Evolutionary conservation across 805 yeast species (phyloP), one percentile per base, ranked within the genome.

Genomic region (Teunomyces stri): DNA sequence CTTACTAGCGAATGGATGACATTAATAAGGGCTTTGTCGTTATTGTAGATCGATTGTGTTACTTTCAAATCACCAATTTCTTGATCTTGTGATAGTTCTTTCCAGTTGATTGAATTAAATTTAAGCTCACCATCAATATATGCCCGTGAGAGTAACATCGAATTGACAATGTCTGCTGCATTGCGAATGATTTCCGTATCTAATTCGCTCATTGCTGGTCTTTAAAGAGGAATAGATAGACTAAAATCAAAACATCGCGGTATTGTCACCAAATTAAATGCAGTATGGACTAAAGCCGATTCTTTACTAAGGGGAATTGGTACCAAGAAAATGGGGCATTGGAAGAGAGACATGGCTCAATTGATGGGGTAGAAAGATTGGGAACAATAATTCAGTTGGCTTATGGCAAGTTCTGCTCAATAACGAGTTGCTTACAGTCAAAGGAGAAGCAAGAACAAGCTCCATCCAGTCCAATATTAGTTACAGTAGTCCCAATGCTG

Each of bases 101-200:
- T 54, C 69, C 72, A 69, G 49, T 73, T 60, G n/a, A 66, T 64
- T 11, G 69, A 55, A 37, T 60, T 56, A 53, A 72, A 71, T 38
- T 61, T 51, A 15, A 73, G 54, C 21, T 64, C 60, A 5, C 59
- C 52, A 25, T 59, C 60, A 11, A 65, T 62, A 46, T 68, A 71
- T 3, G 74, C 74, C 44, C 71, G 64, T 34, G 71, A 55, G 1
- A 58, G 35, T 20, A 73, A 61, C 27, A 62, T 64, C 3, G 66
- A 55, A 48, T 73, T 73, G 37, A 73, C 54, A 9, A 68, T 52
- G 9, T 67, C 65, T 3, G 76, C 62, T 4, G 75, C 76, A 51
- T 62, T 67, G 15, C 51, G 51, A 16, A 72, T 62, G 18, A 71
- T 60, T 34, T 67, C 71, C 44, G 57, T 58, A 50, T 68, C 69